Evolutionary conservation across 1,139 yeast genomes (phyloP), one percentile per base, ranked within the genome.

Genomic region (Geotrichum citri-aurantii): DNA sequence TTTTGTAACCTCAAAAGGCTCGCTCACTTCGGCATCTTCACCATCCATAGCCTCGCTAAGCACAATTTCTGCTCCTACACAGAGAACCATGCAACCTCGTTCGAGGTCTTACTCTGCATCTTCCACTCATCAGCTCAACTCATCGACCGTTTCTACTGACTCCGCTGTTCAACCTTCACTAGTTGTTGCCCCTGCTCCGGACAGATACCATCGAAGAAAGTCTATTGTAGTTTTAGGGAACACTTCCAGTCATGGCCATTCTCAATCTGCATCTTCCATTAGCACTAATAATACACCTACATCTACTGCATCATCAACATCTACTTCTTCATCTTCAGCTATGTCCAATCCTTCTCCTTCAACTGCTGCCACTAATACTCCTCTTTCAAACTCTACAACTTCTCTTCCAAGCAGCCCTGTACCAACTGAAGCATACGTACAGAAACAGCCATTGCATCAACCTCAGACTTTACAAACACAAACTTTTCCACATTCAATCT

Each of bases 171-270:
- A 58, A 11, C 60, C 60, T 19, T 58, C 60, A 5, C 26, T 58
- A 24, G 52, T 52, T 19, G 55, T 55, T 5, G 56, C 61, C 31
- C 59, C 59, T 12, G 62, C 63, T 46, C 73, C 73, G 14, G 72
- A 66, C 54, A 61, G 73, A 29, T 70, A 70, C 55, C 72, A 70
- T 57, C 67, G 73, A 19, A 62, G 69, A 56, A 64, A 64, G 59
- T 66, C 65, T 12, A 57, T 62, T 21, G 46, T 59, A 17, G 40
- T 59, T 27, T 14, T 46, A 37, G 48, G 48, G 33, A 50, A 37
- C 24, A 31, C 24, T 29, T 19, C 52, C 23, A 50, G 29, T 23
- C 58, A 58, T 37, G 31, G 24, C 42, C 52, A 57, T 27, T 55
- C 58, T 23, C 55, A 58, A 54, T 33, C 62, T 55, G 52, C 60